Evolutionary conservation across 148 eudicot genomes (phyloP).

Genomic region (Cornus kousa): DNA sequence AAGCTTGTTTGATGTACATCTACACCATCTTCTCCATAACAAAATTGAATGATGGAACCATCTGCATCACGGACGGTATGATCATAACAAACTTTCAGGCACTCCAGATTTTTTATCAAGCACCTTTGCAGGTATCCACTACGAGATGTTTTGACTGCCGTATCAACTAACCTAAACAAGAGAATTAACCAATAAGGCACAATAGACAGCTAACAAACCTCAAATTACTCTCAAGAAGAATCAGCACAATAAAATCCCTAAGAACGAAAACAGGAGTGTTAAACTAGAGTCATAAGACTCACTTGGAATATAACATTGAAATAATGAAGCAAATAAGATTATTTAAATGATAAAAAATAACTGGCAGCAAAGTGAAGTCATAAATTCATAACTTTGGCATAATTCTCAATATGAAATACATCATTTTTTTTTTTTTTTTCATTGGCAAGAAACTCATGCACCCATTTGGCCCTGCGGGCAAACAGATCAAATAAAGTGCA

Average conservation of each 20-base stretch:
- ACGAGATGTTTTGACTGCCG: constrained; percentile 98
- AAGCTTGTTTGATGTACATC: constrained; percentile 88
- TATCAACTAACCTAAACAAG: constrained; percentile 74
- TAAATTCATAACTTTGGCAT: too few species aligned
- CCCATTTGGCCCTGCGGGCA: too few species aligned
- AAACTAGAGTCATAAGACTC: not conserved
- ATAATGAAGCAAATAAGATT: not conserved
- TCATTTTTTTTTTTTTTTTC: too few species aligned
- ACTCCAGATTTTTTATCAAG: constrained; percentile 84
- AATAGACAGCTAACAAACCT: not conserved
- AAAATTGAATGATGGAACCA: constrained; percentile 87
- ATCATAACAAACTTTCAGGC: constrained; percentile 85
- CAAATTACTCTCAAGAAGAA: not conserved
- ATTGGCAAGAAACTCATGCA: too few species aligned
- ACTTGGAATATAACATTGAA: not conserved
- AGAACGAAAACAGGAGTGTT: not conserved
- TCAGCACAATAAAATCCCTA: not conserved
- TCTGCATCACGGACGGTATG: constrained; percentile 96
- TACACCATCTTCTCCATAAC: constrained; percentile 96
- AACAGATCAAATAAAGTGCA: too few species aligned
- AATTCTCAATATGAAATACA: too few species aligned
- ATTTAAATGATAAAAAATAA: too few species aligned
- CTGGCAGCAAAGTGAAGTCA: too few species aligned
- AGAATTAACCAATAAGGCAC: constrained; percentile 2
- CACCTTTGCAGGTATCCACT: constrained; percentile 99